Conservation (phyloP, 768 basidiomycete genomes). For the Calocybe indica region DNA sequence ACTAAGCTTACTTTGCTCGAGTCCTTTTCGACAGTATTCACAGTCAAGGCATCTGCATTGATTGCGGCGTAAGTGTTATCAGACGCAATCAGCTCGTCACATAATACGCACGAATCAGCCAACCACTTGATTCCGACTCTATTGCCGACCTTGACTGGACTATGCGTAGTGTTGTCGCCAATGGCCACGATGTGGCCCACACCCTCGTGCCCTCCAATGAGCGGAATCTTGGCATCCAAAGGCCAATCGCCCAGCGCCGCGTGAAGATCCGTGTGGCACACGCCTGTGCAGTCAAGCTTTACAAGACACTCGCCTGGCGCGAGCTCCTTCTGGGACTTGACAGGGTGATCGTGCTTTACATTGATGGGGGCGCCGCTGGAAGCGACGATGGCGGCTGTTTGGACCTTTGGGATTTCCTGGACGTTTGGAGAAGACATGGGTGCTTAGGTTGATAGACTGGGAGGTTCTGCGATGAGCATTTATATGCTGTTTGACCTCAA, state of each 20-base stretch:
- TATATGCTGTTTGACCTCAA: too few relatives aligned
- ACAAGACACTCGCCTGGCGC: slow-evolving; percentile 69
- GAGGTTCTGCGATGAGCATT: too few relatives aligned
- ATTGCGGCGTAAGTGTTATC: too few relatives aligned
- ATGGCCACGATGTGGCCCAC: slow-evolving; percentile 81
- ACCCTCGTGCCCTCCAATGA: slow-evolving; percentile 84
- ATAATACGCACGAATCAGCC: slow-evolving; percentile 41
- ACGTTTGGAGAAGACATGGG: too few relatives aligned
- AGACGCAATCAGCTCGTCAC: too few relatives aligned
- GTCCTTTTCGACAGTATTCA: slow-evolving; percentile 70
- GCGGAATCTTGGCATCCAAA: slow-evolving; percentile 50
- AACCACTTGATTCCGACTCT: slow-evolving; percentile 84
- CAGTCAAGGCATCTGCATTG: slow-evolving; percentile 45
- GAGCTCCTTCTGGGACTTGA: slow-evolving; percentile 49
- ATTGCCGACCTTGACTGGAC: slow-evolving; percentile 68
- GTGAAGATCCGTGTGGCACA: slow-evolving; percentile 86
- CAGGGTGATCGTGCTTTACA: slow-evolving; percentile 44
- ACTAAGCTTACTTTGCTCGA: slow-evolving; percentile 56
- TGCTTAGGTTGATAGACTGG: too few relatives aligned
- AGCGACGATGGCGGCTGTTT: slow-evolving; percentile 37
- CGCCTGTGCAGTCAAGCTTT: slow-evolving; percentile 71
- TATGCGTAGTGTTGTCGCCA: slow-evolving; percentile 51
- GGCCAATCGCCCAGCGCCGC: slow-evolving; percentile 81
- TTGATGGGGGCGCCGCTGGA: slow-evolving; percentile 25
- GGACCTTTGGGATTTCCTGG: slow-evolving; percentile 28